phyloP scores from a whole-genome alignment of 345 rosid species.

The Leavenworthia alabamica region DNA sequence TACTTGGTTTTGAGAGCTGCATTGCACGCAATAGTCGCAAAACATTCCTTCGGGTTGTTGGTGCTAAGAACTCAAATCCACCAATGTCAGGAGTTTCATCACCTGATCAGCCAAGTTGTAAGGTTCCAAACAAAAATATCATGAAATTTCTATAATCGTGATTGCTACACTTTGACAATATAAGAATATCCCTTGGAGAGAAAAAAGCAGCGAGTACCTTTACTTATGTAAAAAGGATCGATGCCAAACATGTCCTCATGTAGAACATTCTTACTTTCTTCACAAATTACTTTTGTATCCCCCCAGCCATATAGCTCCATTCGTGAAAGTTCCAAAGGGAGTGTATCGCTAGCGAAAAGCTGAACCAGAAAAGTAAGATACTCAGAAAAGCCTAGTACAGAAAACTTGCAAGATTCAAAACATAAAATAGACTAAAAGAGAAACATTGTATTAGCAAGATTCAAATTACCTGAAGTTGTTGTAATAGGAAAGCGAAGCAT shows the following conservation, averaged over 20 bases:
- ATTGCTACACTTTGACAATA: slow-evolving; percentile 1
- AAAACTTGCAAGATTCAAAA: neutral
- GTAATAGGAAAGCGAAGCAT: slow-evolving; percentile 60
- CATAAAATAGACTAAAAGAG: neutral
- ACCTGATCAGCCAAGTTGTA: slow-evolving; percentile 35
- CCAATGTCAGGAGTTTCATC: slow-evolving; percentile 39
- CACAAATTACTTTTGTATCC: slow-evolving; percentile 35
- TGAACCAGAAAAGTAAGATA: slow-evolving; percentile 24
- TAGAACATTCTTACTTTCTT: slow-evolving; percentile 37
- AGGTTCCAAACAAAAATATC: neutral
- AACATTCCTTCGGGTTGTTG: slow-evolving; percentile 80
- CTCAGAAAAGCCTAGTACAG: neutral
- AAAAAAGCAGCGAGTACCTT: slow-evolving; percentile 37
- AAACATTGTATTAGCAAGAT: neutral
- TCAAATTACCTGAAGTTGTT: slow-evolving; percentile 47
- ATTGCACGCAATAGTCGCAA: slow-evolving; percentile 83
- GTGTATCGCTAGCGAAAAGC: slow-evolving; percentile 33
- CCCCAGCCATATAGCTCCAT: slow-evolving; percentile 88
- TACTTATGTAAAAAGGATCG: slow-evolving; percentile 66
- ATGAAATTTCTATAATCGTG: neutral
- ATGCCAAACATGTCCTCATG: slow-evolving; percentile 56
- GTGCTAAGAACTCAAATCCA: slow-evolving; percentile 82
- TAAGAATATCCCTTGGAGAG: neutral
- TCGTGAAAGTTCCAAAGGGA: slow-evolving; percentile 34
- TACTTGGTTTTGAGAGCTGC: slow-evolving; percentile 93